These are phyloP conservation scores for Aspergillus glaucus DNA, from an alignment of 2,329 filamentous ascomycete genomes.

Conservation along the genomic window DNA sequence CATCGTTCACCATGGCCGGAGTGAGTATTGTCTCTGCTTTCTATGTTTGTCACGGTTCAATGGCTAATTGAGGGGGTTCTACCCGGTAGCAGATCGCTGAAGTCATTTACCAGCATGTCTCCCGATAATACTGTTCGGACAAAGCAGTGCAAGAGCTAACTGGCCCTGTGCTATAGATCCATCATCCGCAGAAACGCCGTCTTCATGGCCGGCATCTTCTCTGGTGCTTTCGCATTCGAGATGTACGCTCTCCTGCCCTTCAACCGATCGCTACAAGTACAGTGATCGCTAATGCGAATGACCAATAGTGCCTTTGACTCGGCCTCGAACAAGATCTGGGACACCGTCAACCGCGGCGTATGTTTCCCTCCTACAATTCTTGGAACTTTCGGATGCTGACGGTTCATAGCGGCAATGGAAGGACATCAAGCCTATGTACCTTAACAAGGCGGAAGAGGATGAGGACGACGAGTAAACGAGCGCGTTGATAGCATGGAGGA, in stretches of 20 bases:
- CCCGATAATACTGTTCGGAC: conserved; percentile 12
- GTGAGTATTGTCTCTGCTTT: conserved; percentile 38
- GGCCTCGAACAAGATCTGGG: conserved; percentile 79
- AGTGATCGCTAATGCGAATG: conserved; percentile 12
- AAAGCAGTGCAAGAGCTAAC: conserved; percentile 11
- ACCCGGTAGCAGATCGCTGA: conserved; percentile 40
- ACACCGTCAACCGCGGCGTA: conserved; percentile 86
- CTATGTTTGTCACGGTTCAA: conserved; percentile 26
- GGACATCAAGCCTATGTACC: conserved; percentile 89
- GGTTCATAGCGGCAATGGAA: conserved; percentile 89
- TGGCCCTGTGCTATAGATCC: conserved; percentile 50
- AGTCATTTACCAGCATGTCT: conserved; percentile 57
- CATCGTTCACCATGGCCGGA: conserved; percentile 50
- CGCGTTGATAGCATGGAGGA: neutral
- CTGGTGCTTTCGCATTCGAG: conserved; percentile 82
- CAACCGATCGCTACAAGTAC: neutral
- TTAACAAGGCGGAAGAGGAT: conserved; percentile 60
- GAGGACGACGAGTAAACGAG: conserved; percentile 47
- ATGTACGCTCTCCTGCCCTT: conserved; percentile 58
- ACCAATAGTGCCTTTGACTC: conserved; percentile 70
- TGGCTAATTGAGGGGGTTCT: conserved; percentile 23
- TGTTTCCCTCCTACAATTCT: conserved; percentile 34
- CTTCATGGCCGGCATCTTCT: conserved; percentile 84
- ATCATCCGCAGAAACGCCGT: conserved; percentile 80
- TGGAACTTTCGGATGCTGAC: conserved; percentile 7